These are phyloP conservation scores for Angomonas ambiguus DNA, from an alignment of 208 protist genomes.

Conservation along the genomic window DNA sequence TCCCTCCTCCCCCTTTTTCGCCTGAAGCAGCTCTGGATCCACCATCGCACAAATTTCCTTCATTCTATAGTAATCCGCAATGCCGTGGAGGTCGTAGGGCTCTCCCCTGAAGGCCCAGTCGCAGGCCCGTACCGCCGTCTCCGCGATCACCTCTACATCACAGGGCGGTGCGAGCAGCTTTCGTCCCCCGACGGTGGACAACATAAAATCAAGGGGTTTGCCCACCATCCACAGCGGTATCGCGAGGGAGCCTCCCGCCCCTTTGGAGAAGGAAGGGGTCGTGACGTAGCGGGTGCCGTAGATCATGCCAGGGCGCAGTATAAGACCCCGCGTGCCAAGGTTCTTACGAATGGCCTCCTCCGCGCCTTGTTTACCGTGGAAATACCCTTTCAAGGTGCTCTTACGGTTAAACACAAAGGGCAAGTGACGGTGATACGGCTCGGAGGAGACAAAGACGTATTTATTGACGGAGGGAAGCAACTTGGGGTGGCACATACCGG, in stretches of 20 bases:
- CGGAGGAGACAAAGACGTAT: constrained; percentile 75
- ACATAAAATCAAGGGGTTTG: constrained; percentile 43
- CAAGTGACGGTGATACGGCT: constrained; percentile 42
- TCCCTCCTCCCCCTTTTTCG: neutral
- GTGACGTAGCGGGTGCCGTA: constrained; percentile 67
- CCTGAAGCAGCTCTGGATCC: constrained; percentile 1
- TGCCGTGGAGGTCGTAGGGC: constrained; percentile 24
- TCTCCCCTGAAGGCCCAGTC: constrained; percentile 25
- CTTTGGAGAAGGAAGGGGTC: constrained; percentile 16
- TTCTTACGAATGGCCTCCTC: constrained; percentile 70
- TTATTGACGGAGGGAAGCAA: constrained; percentile 29
- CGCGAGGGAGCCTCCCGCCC: constrained; percentile 31
- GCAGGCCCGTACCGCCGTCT: constrained; percentile 57
- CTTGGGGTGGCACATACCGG: constrained; percentile 54
- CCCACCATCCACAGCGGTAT: constrained; percentile 67
- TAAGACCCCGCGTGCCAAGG: constrained; percentile 34
- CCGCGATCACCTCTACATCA: constrained; percentile 57
- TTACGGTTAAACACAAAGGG: constrained; percentile 29
- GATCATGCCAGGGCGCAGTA: constrained; percentile 75
- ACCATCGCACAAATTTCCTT: constrained; percentile 36
- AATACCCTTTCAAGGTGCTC: constrained; percentile 74
- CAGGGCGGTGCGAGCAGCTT: constrained; percentile 64
- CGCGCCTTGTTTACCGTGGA: constrained; percentile 69
- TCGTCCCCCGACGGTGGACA: constrained; percentile 38
- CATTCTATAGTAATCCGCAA: constrained; percentile 68